These are phyloP conservation scores for Heimioporus punctisporus DNA, from an alignment of 1,284 basidiomycete species.

Conservation along the genomic window DNA sequence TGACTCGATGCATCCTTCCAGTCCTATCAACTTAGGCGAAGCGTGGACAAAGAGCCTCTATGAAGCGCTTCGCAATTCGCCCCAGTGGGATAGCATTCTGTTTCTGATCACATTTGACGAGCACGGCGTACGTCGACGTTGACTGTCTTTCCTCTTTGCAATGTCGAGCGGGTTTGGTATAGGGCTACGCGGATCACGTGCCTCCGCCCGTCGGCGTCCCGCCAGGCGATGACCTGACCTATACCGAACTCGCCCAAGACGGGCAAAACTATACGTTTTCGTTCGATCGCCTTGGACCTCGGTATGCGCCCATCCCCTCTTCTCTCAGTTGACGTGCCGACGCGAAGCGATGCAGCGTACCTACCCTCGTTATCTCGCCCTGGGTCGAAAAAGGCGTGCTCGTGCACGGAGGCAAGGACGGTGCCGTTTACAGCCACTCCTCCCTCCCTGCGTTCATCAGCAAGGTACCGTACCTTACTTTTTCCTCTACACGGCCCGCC, in stretches of 20 bases:
- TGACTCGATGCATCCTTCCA: slow-evolving; percentile 30
- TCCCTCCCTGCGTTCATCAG: slow-evolving; percentile 21
- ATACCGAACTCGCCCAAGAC: slow-evolving; percentile 23
- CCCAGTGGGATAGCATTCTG: slow-evolving; percentile 21
- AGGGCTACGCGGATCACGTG: slow-evolving; percentile 30
- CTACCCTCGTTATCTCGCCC: slow-evolving; percentile 23
- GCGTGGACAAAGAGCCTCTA: slow-evolving; percentile 25
- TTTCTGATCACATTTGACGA: slow-evolving; percentile 29
- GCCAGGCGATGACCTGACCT: slow-evolving; percentile 25
- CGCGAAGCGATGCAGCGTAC: not conserved
- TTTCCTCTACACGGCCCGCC: not conserved
- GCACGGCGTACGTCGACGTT: slow-evolving; percentile 19
- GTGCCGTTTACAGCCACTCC: slow-evolving; percentile 22
- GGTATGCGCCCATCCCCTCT: slow-evolving; percentile 11
- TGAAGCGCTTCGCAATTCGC: slow-evolving; percentile 24
- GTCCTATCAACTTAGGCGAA: slow-evolving; percentile 28
- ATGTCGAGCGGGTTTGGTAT: not conserved
- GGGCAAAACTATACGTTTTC: slow-evolving; percentile 23
- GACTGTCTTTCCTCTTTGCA: no score
- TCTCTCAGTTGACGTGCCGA: not conserved
- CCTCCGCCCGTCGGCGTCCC: slow-evolving; percentile 24
- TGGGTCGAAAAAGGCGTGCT: slow-evolving; percentile 26
- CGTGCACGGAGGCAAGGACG: slow-evolving; percentile 13
- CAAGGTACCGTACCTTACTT: slow-evolving; percentile 12
- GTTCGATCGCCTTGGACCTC: slow-evolving; percentile 26